Conservation (phyloP, 257 asterid genomes). For the Echites panduratus region DNA sequence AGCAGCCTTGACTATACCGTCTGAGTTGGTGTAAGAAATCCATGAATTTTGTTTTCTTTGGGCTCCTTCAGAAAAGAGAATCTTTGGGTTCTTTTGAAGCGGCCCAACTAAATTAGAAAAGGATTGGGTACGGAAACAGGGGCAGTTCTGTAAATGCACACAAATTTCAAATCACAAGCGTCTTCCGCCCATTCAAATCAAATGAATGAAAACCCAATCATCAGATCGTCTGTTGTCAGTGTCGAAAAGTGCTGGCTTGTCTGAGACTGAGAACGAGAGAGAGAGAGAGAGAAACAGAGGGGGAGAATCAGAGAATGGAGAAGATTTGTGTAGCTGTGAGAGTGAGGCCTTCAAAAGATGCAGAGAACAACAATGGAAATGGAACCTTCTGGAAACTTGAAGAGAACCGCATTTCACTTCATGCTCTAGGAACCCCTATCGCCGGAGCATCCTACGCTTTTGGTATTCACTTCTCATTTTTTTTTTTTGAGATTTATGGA, state of each 20-base stretch:
- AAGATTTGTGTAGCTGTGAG: conserved; percentile 91
- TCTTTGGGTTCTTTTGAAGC: neutral
- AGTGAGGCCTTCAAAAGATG: conserved; percentile 66
- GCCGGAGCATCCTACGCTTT: conserved; percentile 78
- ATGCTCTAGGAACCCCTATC: conserved; percentile 66
- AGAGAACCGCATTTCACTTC: conserved; percentile 75
- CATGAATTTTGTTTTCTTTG: no score
- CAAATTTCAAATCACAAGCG: conserved; percentile 11
- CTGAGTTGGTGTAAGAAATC: no score
- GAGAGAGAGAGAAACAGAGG: conserved; percentile 11
- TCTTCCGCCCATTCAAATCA: conserved; percentile 12
- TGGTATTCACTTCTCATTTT: conserved; percentile 32
- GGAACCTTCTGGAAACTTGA: conserved; percentile 78
- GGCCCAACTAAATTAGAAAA: neutral
- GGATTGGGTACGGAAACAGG: neutral
- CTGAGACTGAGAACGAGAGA: conserved; percentile 9
- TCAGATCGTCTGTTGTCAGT: neutral
- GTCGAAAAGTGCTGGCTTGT: neutral
- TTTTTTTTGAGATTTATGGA: neutral
- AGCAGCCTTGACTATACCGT: no score
- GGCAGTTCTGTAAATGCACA: conserved; percentile 4
- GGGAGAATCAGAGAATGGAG: conserved; percentile 53
- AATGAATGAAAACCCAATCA: neutral
- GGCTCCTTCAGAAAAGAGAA: neutral
- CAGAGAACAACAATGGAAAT: conserved; percentile 32